Conservation (phyloP, 2,329 filamentous ascomycete species). For the Hymenoscyphus fraxineus region DNA sequence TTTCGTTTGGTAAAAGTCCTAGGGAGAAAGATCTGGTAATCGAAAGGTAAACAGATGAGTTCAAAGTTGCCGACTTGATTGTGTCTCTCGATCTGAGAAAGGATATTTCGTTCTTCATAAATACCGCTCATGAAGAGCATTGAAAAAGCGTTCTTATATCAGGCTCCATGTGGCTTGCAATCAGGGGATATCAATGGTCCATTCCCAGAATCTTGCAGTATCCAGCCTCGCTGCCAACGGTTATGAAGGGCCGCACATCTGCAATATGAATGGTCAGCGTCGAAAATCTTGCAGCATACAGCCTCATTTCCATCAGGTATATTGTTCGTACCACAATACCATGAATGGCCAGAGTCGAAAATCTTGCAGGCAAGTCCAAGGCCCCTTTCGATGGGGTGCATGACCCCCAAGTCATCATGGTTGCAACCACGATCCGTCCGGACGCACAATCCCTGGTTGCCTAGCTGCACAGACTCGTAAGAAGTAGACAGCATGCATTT, state of each 20-base stretch:
- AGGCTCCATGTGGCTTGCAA: background rate
- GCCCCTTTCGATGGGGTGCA: background rate
- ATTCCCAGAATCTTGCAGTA: no score
- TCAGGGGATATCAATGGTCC: background rate
- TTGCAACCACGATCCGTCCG: background rate
- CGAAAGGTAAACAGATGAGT: background rate
- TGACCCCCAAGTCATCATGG: background rate
- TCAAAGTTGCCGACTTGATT: no score
- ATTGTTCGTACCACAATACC: background rate
- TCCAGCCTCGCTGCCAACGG: no score
- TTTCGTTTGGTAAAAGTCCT: background rate
- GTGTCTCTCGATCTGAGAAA: background rate
- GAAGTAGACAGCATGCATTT: no score
- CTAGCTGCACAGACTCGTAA: no score
- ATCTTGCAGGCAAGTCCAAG: background rate
- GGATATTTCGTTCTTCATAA: background rate
- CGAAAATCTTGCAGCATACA: background rate
- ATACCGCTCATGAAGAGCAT: background rate
- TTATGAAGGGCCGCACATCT: no score
- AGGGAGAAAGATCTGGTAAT: background rate
- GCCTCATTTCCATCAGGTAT: background rate
- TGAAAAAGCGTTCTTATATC: background rate
- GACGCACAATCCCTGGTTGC: background rate
- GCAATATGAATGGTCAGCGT: background rate
- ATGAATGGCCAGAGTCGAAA: background rate